Evolutionary conservation across 1,139 yeast genomes (phyloP).

Genomic region (Yamadazyma jaroonii): DNA sequence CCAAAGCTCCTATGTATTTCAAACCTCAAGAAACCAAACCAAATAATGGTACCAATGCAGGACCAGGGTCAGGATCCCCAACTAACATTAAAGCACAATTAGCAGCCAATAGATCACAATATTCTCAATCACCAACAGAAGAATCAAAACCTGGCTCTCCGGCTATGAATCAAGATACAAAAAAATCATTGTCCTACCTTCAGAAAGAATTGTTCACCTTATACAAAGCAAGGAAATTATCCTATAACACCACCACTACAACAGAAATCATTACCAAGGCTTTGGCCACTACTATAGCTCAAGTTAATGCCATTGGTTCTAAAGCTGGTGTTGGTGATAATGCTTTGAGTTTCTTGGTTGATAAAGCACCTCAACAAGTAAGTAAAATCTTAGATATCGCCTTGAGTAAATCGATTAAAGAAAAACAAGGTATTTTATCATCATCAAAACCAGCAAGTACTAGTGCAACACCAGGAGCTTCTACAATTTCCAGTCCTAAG

Average conservation of each 20-base stretch:
- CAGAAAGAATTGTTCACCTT: slow-evolving; percentile 69
- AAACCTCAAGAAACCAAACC: slow-evolving; percentile 22
- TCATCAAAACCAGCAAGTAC: slow-evolving; percentile 24
- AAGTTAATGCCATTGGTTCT: slow-evolving; percentile 82
- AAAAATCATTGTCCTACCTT: slow-evolving; percentile 61
- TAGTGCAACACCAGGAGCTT: slow-evolving; percentile 27
- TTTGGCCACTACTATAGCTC: slow-evolving; percentile 88
- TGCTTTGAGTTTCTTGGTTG: slow-evolving; percentile 76
- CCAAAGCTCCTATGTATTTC: slow-evolving; percentile 37
- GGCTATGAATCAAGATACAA: slow-evolving; percentile 53
- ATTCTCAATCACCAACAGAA: slow-evolving; percentile 16
- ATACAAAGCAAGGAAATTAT: slow-evolving; percentile 65
- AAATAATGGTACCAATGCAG: slow-evolving; percentile 6
- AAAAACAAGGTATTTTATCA: slow-evolving; percentile 33
- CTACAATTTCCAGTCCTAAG: slow-evolving; percentile 17
- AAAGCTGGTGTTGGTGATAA: slow-evolving; percentile 81
- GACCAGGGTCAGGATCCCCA: slow-evolving; percentile 10
- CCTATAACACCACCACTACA: slow-evolving; percentile 67
- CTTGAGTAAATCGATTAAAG: slow-evolving; percentile 72
- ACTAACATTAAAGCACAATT: slow-evolving; percentile 47
- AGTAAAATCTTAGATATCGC: slow-evolving; percentile 83
- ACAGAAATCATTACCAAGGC: slow-evolving; percentile 88
- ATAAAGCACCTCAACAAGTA: slow-evolving; percentile 83
- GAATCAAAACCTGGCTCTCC: slow-evolving; percentile 6
- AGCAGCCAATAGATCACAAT: slow-evolving; percentile 47